Evolutionary conservation across 2,329 filamentous ascomycete genomes (phyloP), one percentile per base, ranked within the genome.

Genomic region (Calonectria fujianensis): DNA sequence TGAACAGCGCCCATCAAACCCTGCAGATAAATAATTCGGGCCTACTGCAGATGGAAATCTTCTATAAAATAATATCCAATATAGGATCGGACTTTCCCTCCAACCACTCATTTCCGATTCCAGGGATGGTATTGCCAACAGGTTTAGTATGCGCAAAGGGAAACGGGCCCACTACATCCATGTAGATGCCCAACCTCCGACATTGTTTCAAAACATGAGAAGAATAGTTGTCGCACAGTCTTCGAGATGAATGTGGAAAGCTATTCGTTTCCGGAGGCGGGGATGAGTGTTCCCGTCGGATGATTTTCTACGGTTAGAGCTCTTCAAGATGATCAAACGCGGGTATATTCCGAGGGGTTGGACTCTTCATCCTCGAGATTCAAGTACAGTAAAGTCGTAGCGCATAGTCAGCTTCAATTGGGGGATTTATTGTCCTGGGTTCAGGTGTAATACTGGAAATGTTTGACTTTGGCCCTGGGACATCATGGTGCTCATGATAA

Each of bases 261-360:
- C 57, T 63, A 63, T 63, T 39, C 5, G 57, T 41, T 63, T 63
- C 57, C 16, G 35, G 27, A 41, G 57, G 57, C 39, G 57, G 57
- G 39, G 57, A 27, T 63, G 35, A 37, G 39, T 41, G 57, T 16
- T 63, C 35, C 57, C 57, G 57, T 29, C 24, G 57, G 57, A 63
- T 29, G 14, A 18, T 39, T 37, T 41, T 29, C 24, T 41, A 20
- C 24, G 14, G 14, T 3, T 41, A 31, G 57, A 63, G 57, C 57
- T 63, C 35, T 39, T 63, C 35, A 63, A 24, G 18, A 41, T 41
- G 39, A 63, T 63, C 20, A 41, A 37, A 3, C 7, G 57, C 16
- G n/a, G 57, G 18, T 39, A 63, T 29, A 24, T 24, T 2, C 10
- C 9, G 4, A 45, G n/a, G n/a, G 45, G 45, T 24, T 24, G 45